Evolutionary conservation across 2,329 filamentous ascomycete genomes (phyloP).

Genomic region (Tolypocladium cylindrosporum): DNA sequence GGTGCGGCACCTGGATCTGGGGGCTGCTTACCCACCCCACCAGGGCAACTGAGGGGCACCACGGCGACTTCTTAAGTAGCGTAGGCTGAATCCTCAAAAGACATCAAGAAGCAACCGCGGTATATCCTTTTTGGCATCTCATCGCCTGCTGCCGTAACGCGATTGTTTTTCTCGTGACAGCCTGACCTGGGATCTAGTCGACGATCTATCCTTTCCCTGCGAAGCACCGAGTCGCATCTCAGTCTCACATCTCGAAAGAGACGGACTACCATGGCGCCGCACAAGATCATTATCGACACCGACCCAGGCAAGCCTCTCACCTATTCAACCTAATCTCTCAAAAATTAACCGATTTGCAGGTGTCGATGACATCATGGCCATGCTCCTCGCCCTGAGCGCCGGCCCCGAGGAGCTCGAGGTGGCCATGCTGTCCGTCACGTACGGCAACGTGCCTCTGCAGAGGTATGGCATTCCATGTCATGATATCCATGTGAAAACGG

Average conservation of each 20-base stretch:
- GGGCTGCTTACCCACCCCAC: not conserved
- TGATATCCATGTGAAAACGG: not conserved
- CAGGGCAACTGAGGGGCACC: not conserved
- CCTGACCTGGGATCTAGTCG: not conserved
- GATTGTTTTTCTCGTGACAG: not conserved
- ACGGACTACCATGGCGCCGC: constrained; percentile 45
- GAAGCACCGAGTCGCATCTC: not conserved
- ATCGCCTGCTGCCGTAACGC: not conserved
- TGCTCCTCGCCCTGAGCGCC: constrained; percentile 77
- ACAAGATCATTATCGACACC: constrained; percentile 88
- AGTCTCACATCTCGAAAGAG: not conserved
- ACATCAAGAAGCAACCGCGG: not conserved
- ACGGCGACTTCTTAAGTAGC: not conserved
- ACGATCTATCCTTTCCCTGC: not conserved
- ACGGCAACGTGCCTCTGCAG: constrained; percentile 83
- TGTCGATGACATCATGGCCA: constrained; percentile 82
- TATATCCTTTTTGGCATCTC: not conserved
- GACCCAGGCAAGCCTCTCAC: constrained; percentile 57
- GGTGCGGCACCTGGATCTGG: not conserved
- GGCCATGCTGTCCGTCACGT: constrained; percentile 77
- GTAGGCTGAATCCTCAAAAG: not conserved
- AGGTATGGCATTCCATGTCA: constrained; percentile 39
- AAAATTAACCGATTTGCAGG: constrained; percentile 30
- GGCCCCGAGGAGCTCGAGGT: constrained; percentile 78
- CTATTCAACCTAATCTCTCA: not conserved